These are phyloP conservation scores for Cyberlindnera petersonii DNA, from an alignment of 805 yeast genomes.

Conservation along the genomic window DNA sequence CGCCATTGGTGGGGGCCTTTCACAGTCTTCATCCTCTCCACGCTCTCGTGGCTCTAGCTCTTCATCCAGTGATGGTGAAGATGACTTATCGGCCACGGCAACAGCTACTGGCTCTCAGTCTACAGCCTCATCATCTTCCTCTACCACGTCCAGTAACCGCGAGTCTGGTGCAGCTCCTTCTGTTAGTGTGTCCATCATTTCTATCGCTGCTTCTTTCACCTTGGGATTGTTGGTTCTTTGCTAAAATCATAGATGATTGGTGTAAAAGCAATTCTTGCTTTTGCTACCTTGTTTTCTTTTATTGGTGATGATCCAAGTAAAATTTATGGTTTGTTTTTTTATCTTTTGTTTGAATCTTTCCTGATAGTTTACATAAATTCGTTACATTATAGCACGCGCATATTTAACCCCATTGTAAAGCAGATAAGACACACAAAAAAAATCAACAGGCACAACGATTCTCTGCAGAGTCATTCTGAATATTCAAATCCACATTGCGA, in stretches of 20 bases:
- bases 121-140: constrained; percentile 6
- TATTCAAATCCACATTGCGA: constrained; percentile 33
- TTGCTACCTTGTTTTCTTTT: not conserved
- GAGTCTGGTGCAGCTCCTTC: not conserved
- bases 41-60: not conserved
- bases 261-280: too few species aligned
- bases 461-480: constrained; percentile 29
- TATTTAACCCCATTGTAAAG: not conserved
- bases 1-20: constrained; percentile 5
- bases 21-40: too few species aligned
- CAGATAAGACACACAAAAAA: not conserved
- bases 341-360: not conserved
- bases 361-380: constrained; percentile 1
- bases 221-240: constrained; percentile 1
- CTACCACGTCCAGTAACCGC: constrained; percentile 2
- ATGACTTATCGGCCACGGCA: not conserved
- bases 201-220: constrained; percentile 2
- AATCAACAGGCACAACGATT: constrained; percentile 32
- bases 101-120: not conserved
- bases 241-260: too few species aligned
- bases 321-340: too few species aligned
- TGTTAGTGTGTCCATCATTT: constrained; percentile 1
- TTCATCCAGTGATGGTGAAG: not conserved
- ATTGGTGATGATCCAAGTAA: too few species aligned
- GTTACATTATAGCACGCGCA: constrained; percentile 3